A percentile compares a stretch with the other conserved stretches of the same genome.
These are phyloP conservation scores for Meyerozyma guilliermondii DNA, from an alignment of 1,139 yeast genomes.

Conservation along the genomic window DNA sequence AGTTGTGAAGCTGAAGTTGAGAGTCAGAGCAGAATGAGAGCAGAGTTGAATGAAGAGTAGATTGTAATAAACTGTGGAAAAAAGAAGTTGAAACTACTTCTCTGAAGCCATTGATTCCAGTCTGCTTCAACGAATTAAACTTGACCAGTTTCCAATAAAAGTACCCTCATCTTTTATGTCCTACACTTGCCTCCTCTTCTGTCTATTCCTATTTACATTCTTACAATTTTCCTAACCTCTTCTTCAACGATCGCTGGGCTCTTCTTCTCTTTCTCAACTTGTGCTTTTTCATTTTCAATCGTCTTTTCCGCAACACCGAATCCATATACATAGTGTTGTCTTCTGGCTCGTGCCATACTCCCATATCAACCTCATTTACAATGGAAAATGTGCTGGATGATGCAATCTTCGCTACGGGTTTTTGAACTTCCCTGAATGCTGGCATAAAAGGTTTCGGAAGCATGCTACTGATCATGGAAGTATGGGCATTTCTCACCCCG, in stretches of 20 bases:
- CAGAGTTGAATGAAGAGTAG: no score
- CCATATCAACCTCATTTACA: background rate
- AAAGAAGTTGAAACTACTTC: no score
- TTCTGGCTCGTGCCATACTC: background rate
- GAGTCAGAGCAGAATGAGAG: no score
- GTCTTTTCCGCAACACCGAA: constrained; percentile 63
- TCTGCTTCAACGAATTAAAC: no score
- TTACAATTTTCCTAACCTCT: constrained; percentile 45
- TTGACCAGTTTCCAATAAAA: no score
- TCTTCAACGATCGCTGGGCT: constrained; percentile 54
- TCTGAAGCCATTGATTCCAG: no score
- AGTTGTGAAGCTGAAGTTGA: no score
- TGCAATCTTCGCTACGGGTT: background rate
- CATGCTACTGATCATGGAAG: background rate
- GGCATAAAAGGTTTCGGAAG: background rate
- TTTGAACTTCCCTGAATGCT: background rate
- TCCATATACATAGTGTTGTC: constrained; percentile 39
- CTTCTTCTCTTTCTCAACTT: constrained; percentile 70
- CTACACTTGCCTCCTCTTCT: background rate
- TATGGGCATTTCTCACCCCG: background rate
- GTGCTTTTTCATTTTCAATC: constrained; percentile 70
- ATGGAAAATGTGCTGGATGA: background rate
- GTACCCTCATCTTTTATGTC: no score
- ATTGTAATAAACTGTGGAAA: no score
- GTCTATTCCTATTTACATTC: background rate